phyloP scores from a whole-genome alignment of 257 asterid species.

The Plantago major region DNA sequence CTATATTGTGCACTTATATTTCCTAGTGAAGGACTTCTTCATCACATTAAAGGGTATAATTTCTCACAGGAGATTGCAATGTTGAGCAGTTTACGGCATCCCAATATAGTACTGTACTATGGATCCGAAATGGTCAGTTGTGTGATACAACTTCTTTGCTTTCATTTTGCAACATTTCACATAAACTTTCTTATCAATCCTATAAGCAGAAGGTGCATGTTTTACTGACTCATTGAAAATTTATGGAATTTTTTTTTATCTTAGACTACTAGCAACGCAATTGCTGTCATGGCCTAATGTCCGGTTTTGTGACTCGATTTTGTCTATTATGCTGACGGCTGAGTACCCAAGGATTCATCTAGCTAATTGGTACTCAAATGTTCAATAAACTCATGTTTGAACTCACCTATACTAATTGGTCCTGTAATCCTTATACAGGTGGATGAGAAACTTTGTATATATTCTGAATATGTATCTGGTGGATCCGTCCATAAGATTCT shows the following conservation, averaged over 20 bases:
- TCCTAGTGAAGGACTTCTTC: no score
- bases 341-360: no score
- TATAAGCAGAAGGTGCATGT: no score
- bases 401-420: slow-evolving; percentile 11
- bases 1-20: no score
- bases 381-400: neutral
- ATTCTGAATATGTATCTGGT: slow-evolving; percentile 69
- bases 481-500: slow-evolving; percentile 64
- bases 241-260: no score
- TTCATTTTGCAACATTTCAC: neutral
- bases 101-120: slow-evolving; percentile 67
- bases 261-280: no score
- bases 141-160: neutral
- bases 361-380: neutral
- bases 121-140: slow-evolving; percentile 71
- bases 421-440: slow-evolving; percentile 46
- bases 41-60: neutral
- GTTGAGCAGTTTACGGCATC: slow-evolving; percentile 65
- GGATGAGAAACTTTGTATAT: slow-evolving; percentile 55
- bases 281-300: no score
- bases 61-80: slow-evolving; percentile 60
- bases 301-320: no score
- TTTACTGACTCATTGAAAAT: no score
- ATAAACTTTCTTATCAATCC: neutral
- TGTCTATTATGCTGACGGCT: no score